Conservation (phyloP, 2,329 filamentous ascomycete genomes). For the Alternaria angustiovoidea region DNA sequence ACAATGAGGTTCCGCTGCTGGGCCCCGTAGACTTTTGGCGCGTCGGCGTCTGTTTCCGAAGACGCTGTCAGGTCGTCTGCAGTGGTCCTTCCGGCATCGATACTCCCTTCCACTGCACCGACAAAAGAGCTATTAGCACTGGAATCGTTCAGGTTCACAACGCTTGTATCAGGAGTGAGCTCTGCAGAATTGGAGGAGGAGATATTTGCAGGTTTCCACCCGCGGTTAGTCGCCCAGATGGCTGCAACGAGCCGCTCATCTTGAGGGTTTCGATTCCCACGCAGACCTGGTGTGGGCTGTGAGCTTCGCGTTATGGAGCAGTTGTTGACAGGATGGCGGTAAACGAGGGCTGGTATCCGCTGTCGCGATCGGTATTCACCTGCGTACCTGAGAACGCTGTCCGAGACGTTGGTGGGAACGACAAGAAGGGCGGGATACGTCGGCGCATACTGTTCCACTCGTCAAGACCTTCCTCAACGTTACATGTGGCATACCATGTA, state of each 20-base stretch:
- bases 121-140: conserved; percentile 48
- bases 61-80: conserved; percentile 43
- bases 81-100: conserved; percentile 25
- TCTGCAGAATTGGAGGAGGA: conserved; percentile 36
- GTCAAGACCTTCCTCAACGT: conserved; percentile 20
- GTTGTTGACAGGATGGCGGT: conserved; percentile 96
- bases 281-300: conserved; percentile 86
- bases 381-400: conserved; percentile 95
- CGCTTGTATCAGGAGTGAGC: conserved; percentile 44
- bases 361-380: conserved; percentile 86
- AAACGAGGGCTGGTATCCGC: conserved; percentile 88
- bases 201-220: conserved; percentile 41
- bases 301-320: conserved; percentile 96
- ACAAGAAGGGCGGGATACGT: conserved; percentile 88
- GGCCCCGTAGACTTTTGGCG: conserved; percentile 76
- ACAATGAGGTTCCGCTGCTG: conserved; percentile 95
- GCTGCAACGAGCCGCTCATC: conserved; percentile 93
- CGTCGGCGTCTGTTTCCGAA: conserved; percentile 47
- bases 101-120: conserved; percentile 38
- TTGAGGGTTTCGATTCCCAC: conserved; percentile 89
- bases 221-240: conserved; percentile 77
- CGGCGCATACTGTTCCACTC: conserved; percentile 71
- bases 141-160: conserved; percentile 42
- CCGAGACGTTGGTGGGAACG: conserved; percentile 90
- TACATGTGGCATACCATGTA: conserved; percentile 37